Evolutionary conservation across 2,329 filamentous ascomycete genomes (phyloP).

Genomic region (Amylocarpus encephaloides): DNA sequence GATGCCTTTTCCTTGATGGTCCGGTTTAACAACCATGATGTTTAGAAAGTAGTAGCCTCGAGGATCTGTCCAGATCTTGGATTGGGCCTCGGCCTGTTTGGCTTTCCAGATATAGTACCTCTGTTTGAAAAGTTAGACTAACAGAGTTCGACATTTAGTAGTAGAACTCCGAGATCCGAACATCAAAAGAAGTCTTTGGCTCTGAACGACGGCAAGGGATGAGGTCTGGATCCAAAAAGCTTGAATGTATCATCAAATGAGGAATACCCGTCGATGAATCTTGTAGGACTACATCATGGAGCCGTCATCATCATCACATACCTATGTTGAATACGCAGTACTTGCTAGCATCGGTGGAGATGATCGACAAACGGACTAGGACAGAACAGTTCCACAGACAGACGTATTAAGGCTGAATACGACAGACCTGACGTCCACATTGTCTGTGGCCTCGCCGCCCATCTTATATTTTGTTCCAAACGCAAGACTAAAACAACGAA

Average conservation of each 20-base stretch:
- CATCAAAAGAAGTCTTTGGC: no score
- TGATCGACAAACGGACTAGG: no score
- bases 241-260: no score
- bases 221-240: no score
- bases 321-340: background rate
- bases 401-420: no score
- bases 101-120: conserved; percentile 49
- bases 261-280: background rate
- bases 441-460: conserved; percentile 2
- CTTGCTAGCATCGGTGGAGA: background rate
- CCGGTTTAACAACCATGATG: conserved; percentile 62
- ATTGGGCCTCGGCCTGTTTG: conserved; percentile 55
- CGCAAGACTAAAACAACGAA: conserved; percentile 10
- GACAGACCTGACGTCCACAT: no score
- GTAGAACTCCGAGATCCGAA: no score
- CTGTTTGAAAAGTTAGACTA: background rate
- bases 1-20: conserved; percentile 59
- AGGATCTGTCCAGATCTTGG: conserved; percentile 56
- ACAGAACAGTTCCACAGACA: no score
- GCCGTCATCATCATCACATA: no score
- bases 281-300: background rate
- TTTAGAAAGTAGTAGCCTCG: conserved; percentile 72
- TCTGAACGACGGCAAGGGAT: no score
- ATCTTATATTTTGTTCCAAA: background rate
- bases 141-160: background rate